Evolutionary conservation across 768 basidiomycete species (phyloP).

Genomic region (Calocybe cyanea): DNA sequence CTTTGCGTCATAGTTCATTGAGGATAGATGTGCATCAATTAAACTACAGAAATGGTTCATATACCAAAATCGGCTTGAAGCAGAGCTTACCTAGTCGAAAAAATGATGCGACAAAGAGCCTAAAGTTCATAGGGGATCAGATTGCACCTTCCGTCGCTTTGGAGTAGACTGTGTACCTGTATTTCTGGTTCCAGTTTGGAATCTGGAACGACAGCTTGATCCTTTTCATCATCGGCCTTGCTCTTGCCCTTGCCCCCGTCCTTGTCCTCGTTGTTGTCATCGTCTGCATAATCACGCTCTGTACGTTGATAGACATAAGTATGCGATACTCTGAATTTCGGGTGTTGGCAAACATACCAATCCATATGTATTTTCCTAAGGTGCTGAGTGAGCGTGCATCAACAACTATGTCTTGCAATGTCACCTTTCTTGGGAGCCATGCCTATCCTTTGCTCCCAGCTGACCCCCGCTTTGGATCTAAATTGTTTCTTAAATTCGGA

Average conservation of each 20-base stretch:
- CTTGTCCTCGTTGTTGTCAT: slow-evolving; percentile 44
- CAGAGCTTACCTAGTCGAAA: slow-evolving; percentile 38
- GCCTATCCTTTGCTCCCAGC: slow-evolving; percentile 48
- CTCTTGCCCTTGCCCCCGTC: slow-evolving; percentile 34
- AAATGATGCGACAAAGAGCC: slow-evolving; percentile 49
- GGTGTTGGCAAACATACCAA: slow-evolving; percentile 36
- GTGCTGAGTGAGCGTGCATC: neutral
- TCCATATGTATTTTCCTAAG: slow-evolving; percentile 56
- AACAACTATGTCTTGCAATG: neutral
- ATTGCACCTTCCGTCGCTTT: neutral
- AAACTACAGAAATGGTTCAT: slow-evolving; percentile 27
- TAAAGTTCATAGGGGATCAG: slow-evolving; percentile 13
- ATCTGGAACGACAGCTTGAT: slow-evolving; percentile 40
- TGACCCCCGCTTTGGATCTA: slow-evolving; percentile 44
- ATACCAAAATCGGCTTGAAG: neutral
- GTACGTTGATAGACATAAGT: neutral
- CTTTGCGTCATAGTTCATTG: slow-evolving; percentile 65
- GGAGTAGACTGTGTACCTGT: slow-evolving; percentile 28
- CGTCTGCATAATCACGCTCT: slow-evolving; percentile 52
- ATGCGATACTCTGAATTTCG: neutral
- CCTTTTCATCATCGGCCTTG: slow-evolving; percentile 23
- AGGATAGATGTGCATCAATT: slow-evolving; percentile 50
- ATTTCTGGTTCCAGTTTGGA: slow-evolving; percentile 41
- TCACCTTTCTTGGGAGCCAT: slow-evolving; percentile 50
- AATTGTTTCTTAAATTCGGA: slow-evolving; percentile 61